These are phyloP conservation scores for Fusarium poae DNA, from an alignment of 2,329 filamentous ascomycete genomes.

Conservation along the genomic window DNA sequence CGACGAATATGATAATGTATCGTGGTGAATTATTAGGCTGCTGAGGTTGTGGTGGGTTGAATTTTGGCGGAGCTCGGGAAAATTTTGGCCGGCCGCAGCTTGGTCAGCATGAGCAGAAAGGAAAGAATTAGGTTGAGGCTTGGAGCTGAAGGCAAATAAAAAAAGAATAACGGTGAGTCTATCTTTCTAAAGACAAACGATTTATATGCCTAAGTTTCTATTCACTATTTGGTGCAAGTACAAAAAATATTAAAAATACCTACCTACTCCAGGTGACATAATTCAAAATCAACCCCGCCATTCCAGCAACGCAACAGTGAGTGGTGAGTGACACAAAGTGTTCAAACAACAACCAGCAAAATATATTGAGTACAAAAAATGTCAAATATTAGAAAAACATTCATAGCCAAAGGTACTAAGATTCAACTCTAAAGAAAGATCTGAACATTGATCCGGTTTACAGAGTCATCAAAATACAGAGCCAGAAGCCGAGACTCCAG, in stretches of 20 bases:
- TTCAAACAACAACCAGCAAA: not conserved
- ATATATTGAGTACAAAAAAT: too few species aligned
- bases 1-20: conserved; percentile 16
- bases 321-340: not conserved
- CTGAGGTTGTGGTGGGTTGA: conserved; percentile 38
- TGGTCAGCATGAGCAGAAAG: conserved; percentile 43
- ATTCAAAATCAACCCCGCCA: conserved; percentile 4
- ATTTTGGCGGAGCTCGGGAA: conserved; percentile 45
- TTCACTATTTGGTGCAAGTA: too few species aligned
- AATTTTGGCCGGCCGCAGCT: conserved; percentile 45
- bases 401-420: not conserved
- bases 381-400: not conserved
- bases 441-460: not conserved
- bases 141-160: not conserved
- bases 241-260: conserved; percentile 1
- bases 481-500: not conserved
- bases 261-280: conserved; percentile 2
- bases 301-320: not conserved
- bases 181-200: not conserved
- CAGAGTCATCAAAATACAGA: not conserved
- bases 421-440: not conserved
- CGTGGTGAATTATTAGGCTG: conserved; percentile 23
- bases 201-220: not conserved
- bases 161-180: not conserved
- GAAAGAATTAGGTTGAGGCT: conserved; percentile 9